These are phyloP conservation scores for Wickerhamomyces strasburgensis DNA, from an alignment of 805 yeast species.

Conservation along the genomic window DNA sequence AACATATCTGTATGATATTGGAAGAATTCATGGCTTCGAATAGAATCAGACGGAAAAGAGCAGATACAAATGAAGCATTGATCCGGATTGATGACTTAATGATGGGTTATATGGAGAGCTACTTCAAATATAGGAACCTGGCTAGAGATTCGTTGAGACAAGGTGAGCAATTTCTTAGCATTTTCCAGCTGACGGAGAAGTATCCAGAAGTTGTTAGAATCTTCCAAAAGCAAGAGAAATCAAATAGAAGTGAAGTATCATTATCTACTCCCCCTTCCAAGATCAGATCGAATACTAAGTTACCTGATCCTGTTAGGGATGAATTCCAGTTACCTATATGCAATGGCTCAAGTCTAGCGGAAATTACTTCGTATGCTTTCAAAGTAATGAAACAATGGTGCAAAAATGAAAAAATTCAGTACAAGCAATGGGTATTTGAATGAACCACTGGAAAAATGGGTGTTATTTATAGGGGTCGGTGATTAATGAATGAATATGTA, in stretches of 20 bases:
- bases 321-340: slow-evolving; percentile 10
- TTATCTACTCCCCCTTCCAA: background rate
- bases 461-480: too few relatives aligned
- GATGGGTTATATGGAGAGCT: slow-evolving; percentile 4
- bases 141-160: slow-evolving; percentile 6
- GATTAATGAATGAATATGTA: too few relatives aligned
- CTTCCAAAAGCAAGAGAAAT: slow-evolving; percentile 2
- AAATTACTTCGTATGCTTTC: slow-evolving; percentile 7
- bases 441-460: background rate
- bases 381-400: slow-evolving; percentile 15
- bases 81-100: slow-evolving; percentile 3
- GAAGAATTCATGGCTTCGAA: slow-evolving; percentile 11
- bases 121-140: slow-evolving; percentile 7
- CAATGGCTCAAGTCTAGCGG: slow-evolving; percentile 1
- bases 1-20: slow-evolving; percentile 12
- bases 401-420: slow-evolving; percentile 2
- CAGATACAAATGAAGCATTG: slow-evolving; percentile 2
- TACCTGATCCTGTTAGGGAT: slow-evolving; percentile 2
- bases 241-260: background rate
- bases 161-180: slow-evolving; percentile 9
- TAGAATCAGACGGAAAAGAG: slow-evolving; percentile 3
- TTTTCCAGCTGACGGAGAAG: slow-evolving; percentile 9
- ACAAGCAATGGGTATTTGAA: slow-evolving; percentile 7
- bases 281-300: background rate
- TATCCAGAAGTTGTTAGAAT: slow-evolving; percentile 11